Base-by-base conservation (phyloP, 2,329 filamentous ascomycete species). In the Fusarium sp. region DNA sequence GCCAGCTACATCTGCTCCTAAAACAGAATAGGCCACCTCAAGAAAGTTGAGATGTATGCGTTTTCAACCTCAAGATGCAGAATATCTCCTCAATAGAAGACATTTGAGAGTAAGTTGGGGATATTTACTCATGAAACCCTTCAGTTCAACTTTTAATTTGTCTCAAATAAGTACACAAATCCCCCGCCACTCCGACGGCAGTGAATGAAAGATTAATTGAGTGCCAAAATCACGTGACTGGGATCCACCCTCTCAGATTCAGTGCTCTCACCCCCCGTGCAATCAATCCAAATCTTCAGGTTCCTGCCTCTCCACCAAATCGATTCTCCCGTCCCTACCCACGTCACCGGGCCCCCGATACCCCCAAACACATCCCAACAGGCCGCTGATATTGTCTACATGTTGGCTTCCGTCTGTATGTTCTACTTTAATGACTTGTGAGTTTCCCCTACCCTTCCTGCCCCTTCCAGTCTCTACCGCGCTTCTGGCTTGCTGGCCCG, bases 341-440 rank as follows among this genome's bases (percentile, higher is more conserved):
- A 71, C 74, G 67, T 70, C 66, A 63, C 68, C 67, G 73, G 65
- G 65, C 59, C 70, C 65, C 70, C 70, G 72, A 73, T 68, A 56
- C 65, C 70, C 73, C 73, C 72, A 70, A 71, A 68, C 60, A 56
- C 40, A 59, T 60, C 58, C 69, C 58, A 65, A 70, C 66, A 59
- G 65, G 54, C 64, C 67, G 69, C 64, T 63, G 56, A 67, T 60
- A 65, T 57, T 55, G 59, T 70, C 62, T 67, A 68, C 52, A 74
- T 74, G 69, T 62, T 59, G 50, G 57, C 60, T 72, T 75, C 74
- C 79, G 76, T 77, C 77, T 80, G 76, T 74, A 71, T 73, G 75
- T 75, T 75, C 74, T 80, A 76, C 72, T 76, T 83, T 81, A 76
- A 83, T 85, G 81, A 83, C 78, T 82, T 80, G 83, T 85, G 79